Conservation (phyloP, 768 basidiomycete species). For the Rhodotorula kratochvilovae region DNA sequence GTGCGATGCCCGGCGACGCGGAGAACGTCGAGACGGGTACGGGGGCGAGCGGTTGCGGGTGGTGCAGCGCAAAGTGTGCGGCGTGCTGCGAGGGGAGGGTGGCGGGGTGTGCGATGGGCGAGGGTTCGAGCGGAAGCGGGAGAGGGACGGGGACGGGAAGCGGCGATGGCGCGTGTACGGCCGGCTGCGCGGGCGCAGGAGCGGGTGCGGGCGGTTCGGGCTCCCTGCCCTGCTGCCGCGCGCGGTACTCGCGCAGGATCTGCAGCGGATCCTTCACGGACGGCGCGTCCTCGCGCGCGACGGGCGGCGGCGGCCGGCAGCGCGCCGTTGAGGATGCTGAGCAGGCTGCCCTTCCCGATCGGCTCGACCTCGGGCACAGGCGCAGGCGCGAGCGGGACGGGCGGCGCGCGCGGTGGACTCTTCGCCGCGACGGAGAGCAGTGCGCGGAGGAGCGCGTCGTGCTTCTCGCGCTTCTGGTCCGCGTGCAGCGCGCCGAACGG, state of each 20-base stretch:
- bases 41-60: background rate
- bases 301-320: background rate
- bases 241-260: background rate
- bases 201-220: too few relatives aligned
- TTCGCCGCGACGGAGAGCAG: constrained; percentile 17
- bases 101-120: too few relatives aligned
- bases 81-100: too few relatives aligned
- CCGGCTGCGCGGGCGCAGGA: too few relatives aligned
- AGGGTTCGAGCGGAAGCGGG: too few relatives aligned
- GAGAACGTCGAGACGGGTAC: background rate
- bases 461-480: constrained; percentile 30
- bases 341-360: background rate
- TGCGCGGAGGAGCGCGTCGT: constrained; percentile 27
- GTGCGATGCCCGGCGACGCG: background rate
- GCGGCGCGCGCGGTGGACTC: constrained; percentile 5
- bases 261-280: background rate
- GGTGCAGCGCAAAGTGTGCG: background rate
- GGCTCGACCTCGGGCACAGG: too few relatives aligned
- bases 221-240: background rate
- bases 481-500: constrained; percentile 8
- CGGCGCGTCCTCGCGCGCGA: background rate
- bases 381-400: background rate
- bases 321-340: background rate
- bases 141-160: background rate
- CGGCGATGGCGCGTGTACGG: too few relatives aligned